Evolutionary conservation across 2,329 filamentous ascomycete genomes (phyloP), one percentile per base, ranked within the genome.

Genomic region (Pyricularia pennisetigena): DNA sequence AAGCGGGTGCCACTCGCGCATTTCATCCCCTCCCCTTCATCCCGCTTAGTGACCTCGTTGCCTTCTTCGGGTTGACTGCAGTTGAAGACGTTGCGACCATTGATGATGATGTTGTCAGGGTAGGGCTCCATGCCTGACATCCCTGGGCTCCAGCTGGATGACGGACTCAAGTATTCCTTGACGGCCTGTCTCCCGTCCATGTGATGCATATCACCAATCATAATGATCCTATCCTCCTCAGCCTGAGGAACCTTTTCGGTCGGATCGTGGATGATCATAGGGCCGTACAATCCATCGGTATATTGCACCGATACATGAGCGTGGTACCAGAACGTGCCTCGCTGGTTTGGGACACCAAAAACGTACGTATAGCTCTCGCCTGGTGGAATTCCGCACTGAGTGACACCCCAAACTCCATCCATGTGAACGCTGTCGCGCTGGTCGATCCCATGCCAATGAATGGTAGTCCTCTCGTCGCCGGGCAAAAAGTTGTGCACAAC

Each of bases 361-460:
- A 73, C 73, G 69, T 91, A 91, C 7, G 82, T 85, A 70, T 88
- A 86, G 1, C 79, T 83, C 3, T 78, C 76, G 0, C 85, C 86
- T 0, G 88, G 84, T 0, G 84, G 80, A 66, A 90, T 86, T 1
- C 82, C 80, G 71, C 86, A 89, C 74, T 89, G 88, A 0, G 82
- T 86, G 2, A 88, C 81, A 57, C 83, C 86, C 0, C 84, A 79
- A 1, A 87, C 83, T 1, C 89, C 89, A 73, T 92, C 89, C 85
- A 90, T 89, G 67, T 85, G 83, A 69, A 87, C 91, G 0, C 90
- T 91, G 12, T 89, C 90, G 71, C 91, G 91, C 74, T 93, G 90
- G 74, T 87, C 92, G 70, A 94, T 82, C 20, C 89, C 89, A 73
- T 92, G 89, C 74, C 88, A 91, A 74, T 92, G 89, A 32, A 91